Percentiles rank a stretch among this genome's conserved stretches.
These are phyloP conservation scores for Amoebophrya sp. DNA, from an alignment of 169 alveolate species.

Conservation along the genomic window DNA sequence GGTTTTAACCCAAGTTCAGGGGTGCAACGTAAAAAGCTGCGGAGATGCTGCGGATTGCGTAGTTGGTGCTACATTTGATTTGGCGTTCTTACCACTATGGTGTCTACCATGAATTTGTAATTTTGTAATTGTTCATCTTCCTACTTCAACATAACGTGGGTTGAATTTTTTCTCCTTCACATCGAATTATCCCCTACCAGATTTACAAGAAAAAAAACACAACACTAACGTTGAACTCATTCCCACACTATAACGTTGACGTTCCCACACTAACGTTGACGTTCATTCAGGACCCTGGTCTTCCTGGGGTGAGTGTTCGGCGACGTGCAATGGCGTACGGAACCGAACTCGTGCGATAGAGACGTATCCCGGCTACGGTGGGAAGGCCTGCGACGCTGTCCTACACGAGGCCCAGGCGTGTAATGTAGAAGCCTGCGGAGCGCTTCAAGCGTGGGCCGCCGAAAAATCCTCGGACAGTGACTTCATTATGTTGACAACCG, in stretches of 20 bases:
- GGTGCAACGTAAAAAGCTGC: neutral
- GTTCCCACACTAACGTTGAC: no score
- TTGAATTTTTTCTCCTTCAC: no score
- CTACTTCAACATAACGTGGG: no score
- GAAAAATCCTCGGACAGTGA: neutral
- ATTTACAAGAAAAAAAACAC: no score
- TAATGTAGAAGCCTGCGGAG: neutral
- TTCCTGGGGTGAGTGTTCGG: neutral
- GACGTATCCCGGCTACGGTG: neutral
- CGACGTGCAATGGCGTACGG: neutral
- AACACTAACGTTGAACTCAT: no score
- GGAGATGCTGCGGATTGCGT: no score
- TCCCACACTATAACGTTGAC: no score
- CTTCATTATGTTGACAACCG: neutral
- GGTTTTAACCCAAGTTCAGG: neutral
- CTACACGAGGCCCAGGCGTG: neutral
- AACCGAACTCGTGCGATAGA: neutral
- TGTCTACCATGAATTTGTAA: neutral
- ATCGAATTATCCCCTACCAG: no score
- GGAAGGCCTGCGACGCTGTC: neutral
- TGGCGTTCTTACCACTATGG: neutral
- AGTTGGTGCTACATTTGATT: no score
- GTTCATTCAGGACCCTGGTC: no score
- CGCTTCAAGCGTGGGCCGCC: neutral
- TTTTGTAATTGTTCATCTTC: no score